phyloP scores from a whole-genome alignment of 805 yeast genomes.

The Wickerhamiella qilinensis region DNA sequence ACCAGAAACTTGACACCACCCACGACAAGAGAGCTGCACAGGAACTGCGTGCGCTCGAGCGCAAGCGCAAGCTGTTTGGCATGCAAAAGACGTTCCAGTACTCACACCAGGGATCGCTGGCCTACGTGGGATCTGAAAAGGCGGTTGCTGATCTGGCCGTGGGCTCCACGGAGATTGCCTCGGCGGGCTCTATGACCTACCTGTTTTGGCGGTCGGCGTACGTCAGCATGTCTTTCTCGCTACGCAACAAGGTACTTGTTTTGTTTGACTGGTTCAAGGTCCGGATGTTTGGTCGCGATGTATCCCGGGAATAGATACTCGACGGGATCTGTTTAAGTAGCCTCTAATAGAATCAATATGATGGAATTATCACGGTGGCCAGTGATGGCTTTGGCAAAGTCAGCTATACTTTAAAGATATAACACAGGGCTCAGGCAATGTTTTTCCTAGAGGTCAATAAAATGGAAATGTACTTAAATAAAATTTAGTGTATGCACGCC shows the following conservation, averaged over 20 bases:
- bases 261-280: conserved; percentile 82
- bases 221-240: conserved; percentile 78
- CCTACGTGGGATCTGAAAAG: conserved; percentile 79
- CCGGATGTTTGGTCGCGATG: conserved; percentile 81
- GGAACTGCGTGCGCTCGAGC: conserved; percentile 11
- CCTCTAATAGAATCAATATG: too few species aligned
- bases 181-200: conserved; percentile 78
- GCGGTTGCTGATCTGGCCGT: conserved; percentile 82
- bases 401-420: too few species aligned
- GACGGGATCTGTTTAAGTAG: too few species aligned
- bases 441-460: too few species aligned
- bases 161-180: conserved; percentile 56
- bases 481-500: too few species aligned
- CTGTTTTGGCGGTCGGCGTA: conserved; percentile 92
- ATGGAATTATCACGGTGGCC: too few species aligned
- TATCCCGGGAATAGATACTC: conserved; percentile 65
- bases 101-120: conserved; percentile 82
- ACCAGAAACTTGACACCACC: conserved; percentile 17
- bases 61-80: conserved; percentile 23
- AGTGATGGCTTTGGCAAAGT: too few species aligned
- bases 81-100: conserved; percentile 46
- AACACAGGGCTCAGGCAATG: too few species aligned
- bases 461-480: too few species aligned
- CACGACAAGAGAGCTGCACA: too few species aligned
- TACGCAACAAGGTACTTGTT: conserved; percentile 76